Conservation (phyloP, 371 early-diverging fungal genomes). For the Mucor circinelloides region DNA sequence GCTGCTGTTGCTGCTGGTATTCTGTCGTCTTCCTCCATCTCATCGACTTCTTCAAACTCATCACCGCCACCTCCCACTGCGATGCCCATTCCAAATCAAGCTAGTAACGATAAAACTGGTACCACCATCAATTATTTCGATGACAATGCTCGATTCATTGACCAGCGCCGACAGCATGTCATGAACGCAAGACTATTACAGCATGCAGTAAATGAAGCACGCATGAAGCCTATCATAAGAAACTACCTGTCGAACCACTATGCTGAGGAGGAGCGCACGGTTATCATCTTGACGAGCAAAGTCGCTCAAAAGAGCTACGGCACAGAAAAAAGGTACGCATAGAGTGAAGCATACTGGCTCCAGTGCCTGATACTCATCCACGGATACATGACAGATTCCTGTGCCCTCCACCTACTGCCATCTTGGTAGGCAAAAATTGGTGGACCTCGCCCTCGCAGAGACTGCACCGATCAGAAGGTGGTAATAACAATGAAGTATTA, state of each 20-base stretch:
- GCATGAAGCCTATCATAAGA: constrained; percentile 44
- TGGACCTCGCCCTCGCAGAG: constrained; percentile 33
- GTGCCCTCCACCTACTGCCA: constrained; percentile 80
- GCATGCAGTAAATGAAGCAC: constrained; percentile 22
- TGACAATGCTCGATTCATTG: neutral
- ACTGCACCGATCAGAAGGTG: neutral
- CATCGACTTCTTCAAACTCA: constrained; percentile 8
- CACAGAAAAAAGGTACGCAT: constrained; percentile 75
- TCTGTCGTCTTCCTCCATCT: neutral
- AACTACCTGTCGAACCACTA: constrained; percentile 30
- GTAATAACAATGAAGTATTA: constrained; percentile 6
- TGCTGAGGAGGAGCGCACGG: constrained; percentile 58
- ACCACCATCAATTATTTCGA: neutral
- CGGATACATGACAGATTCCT: constrained; percentile 54
- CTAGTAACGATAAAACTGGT: neutral
- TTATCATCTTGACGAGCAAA: constrained; percentile 71
- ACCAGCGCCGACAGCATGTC: neutral
- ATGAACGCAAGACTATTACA: constrained; percentile 30
- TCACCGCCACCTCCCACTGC: neutral
- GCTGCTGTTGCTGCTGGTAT: neutral
- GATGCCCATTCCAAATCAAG: neutral
- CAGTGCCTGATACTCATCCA: neutral
- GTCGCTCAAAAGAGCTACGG: constrained; percentile 87
- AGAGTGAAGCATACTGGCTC: no score
- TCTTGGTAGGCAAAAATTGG: constrained; percentile 73